These are phyloP conservation scores for Waltiozyma sp. DNA, from an alignment of 1,139 yeast species.

Conservation along the genomic window DNA sequence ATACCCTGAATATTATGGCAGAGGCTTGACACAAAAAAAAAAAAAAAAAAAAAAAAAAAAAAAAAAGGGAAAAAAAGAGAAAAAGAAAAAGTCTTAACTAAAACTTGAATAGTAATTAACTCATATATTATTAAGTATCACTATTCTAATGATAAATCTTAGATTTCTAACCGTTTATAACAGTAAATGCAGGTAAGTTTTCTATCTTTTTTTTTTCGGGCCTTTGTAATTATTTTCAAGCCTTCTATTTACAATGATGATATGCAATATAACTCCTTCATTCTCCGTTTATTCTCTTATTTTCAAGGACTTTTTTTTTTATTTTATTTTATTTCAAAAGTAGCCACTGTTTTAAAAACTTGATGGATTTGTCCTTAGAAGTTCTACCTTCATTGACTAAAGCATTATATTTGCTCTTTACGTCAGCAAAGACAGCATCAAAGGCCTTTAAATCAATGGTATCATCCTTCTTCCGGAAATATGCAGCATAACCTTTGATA, in stretches of 20 bases:
- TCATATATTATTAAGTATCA: no score
- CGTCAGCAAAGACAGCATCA: background rate
- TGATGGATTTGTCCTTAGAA: slow-evolving; percentile 1
- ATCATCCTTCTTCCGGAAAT: background rate
- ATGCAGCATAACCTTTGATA: slow-evolving; percentile 1
- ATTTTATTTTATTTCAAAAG: no score
- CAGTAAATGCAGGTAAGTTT: background rate
- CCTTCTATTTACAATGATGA: background rate
- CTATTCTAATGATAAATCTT: no score
- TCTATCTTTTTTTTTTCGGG: no score
- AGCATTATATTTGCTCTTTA: slow-evolving; percentile 1
- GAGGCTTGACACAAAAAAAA: no score
- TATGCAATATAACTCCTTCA: background rate
- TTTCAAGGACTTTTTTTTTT: no score
- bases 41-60: no score
- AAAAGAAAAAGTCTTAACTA: no score
- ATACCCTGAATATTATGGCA: no score
- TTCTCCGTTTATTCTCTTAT: no score
- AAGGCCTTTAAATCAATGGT: background rate
- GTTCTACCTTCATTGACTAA: background rate
- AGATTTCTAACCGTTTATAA: background rate
- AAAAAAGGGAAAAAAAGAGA: no score
- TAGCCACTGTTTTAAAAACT: slow-evolving; percentile 5
- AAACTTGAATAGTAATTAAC: no score
- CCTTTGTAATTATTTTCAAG: background rate